Evolutionary conservation across 257 asterid species (phyloP), one percentile per base, ranked within the genome.

Genomic region (Cynanchum wilfordii): DNA sequence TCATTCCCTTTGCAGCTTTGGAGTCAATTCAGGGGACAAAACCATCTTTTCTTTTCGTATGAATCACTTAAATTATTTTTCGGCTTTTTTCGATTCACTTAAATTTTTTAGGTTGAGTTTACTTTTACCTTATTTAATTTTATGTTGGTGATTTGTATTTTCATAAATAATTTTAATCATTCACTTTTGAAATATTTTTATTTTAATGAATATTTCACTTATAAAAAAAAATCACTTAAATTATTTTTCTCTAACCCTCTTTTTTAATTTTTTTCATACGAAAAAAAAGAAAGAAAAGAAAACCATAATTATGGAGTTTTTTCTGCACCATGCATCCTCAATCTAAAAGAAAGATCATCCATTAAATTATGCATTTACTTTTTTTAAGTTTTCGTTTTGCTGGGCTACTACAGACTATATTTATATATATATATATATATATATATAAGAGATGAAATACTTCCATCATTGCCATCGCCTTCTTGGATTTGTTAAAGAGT

Each of bases 381-480:
- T 12, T 44, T 30, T 30, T 30, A 30, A 68, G 29, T 69, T 36
- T 30, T 44, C 50, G 11, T 19, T 33, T 47, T 70, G 3, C 4
- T 56, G 63, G 47, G 70, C 65, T 27, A 68, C 42, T 38, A 2
- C 42, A 38, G 42, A 40, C 45, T 40, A 40, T 10, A 40, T 40
- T 5, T 40, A 40, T 40, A 40, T 40, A 40, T 40, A 40, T 6
- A 40, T 40, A 40, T 40, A 40, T 40, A 40, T 50, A 0, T 12
- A 2, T 15, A 0, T 51, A 6, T 70, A 69, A 63, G 27, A 33
- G 60, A 33, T 50, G 64, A 10, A 9, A 6, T 19, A 29, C 30
- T 19, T 75, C 47, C 78, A 87, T 89, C 80, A 87, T 89, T 80
- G 75, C 75, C 30, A 71, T 85, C 91, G 80, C 91, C 69, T 74